Base-by-base conservation (phyloP, 495 filamentous ascomycete species). In the Penicillium dipodomyicola region DNA sequence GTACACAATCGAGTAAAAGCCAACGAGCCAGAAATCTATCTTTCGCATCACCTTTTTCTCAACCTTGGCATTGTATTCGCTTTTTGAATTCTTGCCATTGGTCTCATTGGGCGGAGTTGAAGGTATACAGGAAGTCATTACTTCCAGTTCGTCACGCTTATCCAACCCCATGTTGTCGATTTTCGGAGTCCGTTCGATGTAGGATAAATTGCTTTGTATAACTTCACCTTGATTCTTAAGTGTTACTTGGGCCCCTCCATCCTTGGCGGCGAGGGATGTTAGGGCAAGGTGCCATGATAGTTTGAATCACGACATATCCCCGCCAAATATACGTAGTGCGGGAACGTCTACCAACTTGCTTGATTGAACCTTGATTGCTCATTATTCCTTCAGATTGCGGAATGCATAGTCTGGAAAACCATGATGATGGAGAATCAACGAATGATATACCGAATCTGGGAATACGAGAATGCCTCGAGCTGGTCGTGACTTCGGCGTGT, bases 1-100 rank as follows among this genome's bases (percentile, higher is more conserved):
- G 40, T 77, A 77, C 8, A 77, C 74, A 3, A 76, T 15, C 0
- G 74, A 77, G 57, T 77, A 76, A 43, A 71, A 77, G 0, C 67
- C 67, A 12, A 78, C 72, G 4, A 76, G 72, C 68, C 75, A 75
- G 40, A 71, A 64, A 47, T 78, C 69, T 37, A 73, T 65, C 50
- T 76, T 79, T 39, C 65, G 65, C 39, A 76, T 69, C 0, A 67
- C 61, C 33, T 52, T 62, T 49, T 59, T 71, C 42, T 72, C 63
- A 8, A 72, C 45, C 29, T 57, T 55, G 17, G 44, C 44, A 22
- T 65, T 17, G 22, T 53, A 33, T 20, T 33, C 49, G 17, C 40
- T 20, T 1, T 41, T 41, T 4, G 12, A 1, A 17, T 50, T 12
- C 0, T 62, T 33, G 3, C 9, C 19, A 10, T 47, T 11, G n/a